Percentiles rank a stretch among this genome's conserved stretches.
Evolutionary conservation across 2,329 filamentous ascomycete genomes (phyloP).

Genomic region (Cladosporium sp.): DNA sequence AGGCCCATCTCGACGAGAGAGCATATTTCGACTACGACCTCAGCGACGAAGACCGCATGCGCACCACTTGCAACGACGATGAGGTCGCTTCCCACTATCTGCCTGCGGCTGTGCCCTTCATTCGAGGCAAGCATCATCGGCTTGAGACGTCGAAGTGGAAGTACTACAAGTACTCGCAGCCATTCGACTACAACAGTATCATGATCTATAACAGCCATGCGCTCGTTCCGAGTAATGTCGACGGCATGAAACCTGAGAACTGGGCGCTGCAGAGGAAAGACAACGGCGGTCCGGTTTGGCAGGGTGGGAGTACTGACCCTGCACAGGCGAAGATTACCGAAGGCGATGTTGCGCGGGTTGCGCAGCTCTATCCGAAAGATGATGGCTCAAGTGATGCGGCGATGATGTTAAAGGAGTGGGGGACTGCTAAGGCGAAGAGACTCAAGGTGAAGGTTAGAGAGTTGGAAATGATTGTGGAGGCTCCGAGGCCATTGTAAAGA

Average conservation of each 20-base stretch:
- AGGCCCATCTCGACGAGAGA: background rate
- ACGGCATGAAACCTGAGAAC: background rate
- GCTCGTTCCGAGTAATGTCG: background rate
- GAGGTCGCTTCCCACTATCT: background rate
- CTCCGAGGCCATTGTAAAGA: background rate
- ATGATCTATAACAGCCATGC: conserved; percentile 11
- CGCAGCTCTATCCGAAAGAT: conserved; percentile 5
- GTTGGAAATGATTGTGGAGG: background rate
- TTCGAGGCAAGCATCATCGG: background rate
- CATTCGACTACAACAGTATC: conserved; percentile 11
- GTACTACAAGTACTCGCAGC: background rate
- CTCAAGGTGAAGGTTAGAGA: background rate
- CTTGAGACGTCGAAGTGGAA: background rate
- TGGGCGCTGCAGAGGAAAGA: conserved; percentile 4
- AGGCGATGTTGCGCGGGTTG: conserved; percentile 6
- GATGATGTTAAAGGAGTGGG: background rate
- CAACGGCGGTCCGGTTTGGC: background rate
- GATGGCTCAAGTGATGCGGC: background rate
- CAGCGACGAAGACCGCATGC: background rate
- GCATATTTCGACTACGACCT: background rate
- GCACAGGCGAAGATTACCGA: background rate
- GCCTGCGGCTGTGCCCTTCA: background rate
- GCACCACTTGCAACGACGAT: conserved; percentile 1
- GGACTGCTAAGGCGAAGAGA: background rate
- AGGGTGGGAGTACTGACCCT: conserved; percentile 1